Evolutionary conservation across 179 eudicot species (phyloP).

Genomic region (Nepenthes alata): DNA sequence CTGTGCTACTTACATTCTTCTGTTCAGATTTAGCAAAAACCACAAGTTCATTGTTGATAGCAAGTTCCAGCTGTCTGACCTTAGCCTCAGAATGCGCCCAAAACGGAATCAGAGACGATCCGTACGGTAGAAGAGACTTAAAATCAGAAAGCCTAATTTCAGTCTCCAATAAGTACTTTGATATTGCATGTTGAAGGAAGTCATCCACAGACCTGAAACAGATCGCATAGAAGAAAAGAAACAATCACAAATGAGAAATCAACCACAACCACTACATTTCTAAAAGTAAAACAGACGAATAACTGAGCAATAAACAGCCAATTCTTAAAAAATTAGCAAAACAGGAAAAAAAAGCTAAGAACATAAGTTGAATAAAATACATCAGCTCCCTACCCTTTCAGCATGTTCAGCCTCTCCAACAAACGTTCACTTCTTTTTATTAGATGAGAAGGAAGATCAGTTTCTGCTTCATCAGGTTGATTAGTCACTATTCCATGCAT

Average conservation of each 20-base stretch:
- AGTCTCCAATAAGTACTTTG: conserved; percentile 46
- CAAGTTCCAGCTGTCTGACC: conserved; percentile 53
- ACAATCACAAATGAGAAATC: neutral
- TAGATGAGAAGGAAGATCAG: conserved; percentile 38
- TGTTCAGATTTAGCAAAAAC: conserved; percentile 12
- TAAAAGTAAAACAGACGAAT: neutral
- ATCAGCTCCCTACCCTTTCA: conserved; percentile 35
- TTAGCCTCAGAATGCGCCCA: conserved; percentile 70
- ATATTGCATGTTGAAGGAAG: conserved; percentile 27
- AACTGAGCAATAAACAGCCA: no score
- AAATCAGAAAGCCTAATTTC: conserved; percentile 79
- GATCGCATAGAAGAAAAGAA: conserved; percentile 1
- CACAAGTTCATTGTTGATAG: conserved; percentile 27
- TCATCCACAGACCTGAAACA: conserved; percentile 30
- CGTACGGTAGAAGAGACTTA: conserved; percentile 52
- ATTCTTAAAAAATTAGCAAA: neutral
- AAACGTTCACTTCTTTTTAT: conserved; percentile 42
- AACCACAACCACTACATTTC: neutral
- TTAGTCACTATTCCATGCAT: conserved; percentile 15
- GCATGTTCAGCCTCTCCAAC: conserved; percentile 47
- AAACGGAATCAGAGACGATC: conserved; percentile 63
- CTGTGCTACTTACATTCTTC: conserved; percentile 10
- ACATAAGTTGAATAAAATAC: neutral
- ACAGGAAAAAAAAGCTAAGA: neutral
- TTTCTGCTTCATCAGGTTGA: conserved; percentile 18